Evolutionary conservation across 2,329 filamentous ascomycete genomes (phyloP), one percentile per base, ranked within the genome.

Genomic region (Cercospora sojina): DNA sequence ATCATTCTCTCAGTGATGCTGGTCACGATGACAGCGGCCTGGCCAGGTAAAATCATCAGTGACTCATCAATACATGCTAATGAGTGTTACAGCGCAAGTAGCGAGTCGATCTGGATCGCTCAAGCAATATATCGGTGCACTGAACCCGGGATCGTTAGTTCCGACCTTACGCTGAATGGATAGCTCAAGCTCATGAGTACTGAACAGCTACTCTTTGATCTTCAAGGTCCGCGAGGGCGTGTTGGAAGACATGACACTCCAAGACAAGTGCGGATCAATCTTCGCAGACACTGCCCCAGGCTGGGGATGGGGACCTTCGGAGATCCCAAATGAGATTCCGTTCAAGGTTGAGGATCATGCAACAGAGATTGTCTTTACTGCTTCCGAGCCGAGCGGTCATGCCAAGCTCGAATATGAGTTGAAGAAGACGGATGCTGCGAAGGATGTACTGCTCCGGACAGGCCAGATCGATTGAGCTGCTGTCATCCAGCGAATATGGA

Each of bases 251-350:
- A 62, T 62, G 59, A 51, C 43, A n/a, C 29, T 62, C 16, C 29
- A 25, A 38, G 47, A 55, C 59, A 53, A 29, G 25, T 20, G 47
- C 25, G 59, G 59, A 4, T 18, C 31, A 2, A 20, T 62, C 59
- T 62, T 38, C 18, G 59, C 49, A 13, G 59, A 62, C 23, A 62
- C 59, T 25, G 43, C 43, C 27, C 59, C 43, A 1, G 59, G 59
- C 27, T 62, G 59, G 59, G 49, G 43, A 7, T 62, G 59, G 59
- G 57, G 57, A 2, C 57, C 57, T 10, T 43, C 57, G 20, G 12
- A 16, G 47, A 38, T 59, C 10, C 12, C 57, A 8, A 59, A 59
- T 27, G 57, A 43, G 57, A 59, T 59, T 7, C 32, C 32, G 20
- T 59, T 59, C 57, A 13, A 43, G 2, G 32, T 59, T 1, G n/a